Evolutionary conservation across 495 filamentous ascomycete genomes (phyloP).

Genomic region (Letharia columbiana): DNA sequence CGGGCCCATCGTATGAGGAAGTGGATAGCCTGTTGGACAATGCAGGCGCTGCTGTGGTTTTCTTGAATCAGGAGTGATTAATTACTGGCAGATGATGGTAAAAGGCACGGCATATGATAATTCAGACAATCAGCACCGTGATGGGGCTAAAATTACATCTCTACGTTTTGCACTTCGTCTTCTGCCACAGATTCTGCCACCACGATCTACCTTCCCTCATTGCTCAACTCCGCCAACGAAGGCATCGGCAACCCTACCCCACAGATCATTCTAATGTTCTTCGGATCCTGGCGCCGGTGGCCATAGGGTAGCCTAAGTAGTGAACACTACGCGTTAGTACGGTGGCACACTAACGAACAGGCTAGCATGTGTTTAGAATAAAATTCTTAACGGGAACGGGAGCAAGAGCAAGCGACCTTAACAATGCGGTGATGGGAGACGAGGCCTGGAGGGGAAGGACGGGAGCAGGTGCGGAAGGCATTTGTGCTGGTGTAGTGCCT

Average conservation of each 20-base stretch:
- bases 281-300: neutral
- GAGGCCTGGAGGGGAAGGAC: neutral
- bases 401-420: neutral
- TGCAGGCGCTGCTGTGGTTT: neutral
- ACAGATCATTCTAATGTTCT: neutral
- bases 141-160: neutral
- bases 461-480: neutral
- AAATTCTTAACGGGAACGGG: neutral
- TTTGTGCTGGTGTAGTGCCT: neutral
- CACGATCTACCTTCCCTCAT: neutral
- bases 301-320: neutral
- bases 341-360: neutral
- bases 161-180: neutral
- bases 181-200: neutral
- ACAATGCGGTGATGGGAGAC: neutral
- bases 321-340: neutral
- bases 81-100: no score
- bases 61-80: neutral
- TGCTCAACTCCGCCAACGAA: neutral
- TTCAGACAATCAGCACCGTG: neutral
- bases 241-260: conserved; percentile 2
- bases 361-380: neutral
- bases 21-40: neutral
- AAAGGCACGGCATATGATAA: no score
- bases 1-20: neutral